Conservation (phyloP, 805 yeast genomes). For the Ogataea minuta region DNA sequence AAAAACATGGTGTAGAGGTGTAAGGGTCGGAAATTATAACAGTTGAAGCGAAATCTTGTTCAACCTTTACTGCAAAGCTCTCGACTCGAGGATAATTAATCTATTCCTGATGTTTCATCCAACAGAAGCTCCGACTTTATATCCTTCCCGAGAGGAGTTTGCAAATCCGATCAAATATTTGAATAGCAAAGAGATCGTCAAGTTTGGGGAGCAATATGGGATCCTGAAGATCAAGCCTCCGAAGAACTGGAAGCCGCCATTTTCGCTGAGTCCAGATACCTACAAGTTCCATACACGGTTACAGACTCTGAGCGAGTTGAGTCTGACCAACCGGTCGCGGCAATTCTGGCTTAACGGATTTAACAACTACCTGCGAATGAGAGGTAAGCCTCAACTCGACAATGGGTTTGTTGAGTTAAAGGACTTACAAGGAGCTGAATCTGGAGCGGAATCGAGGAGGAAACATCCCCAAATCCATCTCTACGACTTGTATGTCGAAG, state of each 20-base stretch:
- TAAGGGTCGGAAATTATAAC: neutral
- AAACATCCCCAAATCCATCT: slow-evolving; percentile 25
- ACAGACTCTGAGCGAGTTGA: slow-evolving; percentile 66
- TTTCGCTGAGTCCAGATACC: slow-evolving; percentile 48
- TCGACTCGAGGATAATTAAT: neutral
- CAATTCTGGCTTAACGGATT: slow-evolving; percentile 60
- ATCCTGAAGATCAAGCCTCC: slow-evolving; percentile 56
- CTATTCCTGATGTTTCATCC: slow-evolving; percentile 20
- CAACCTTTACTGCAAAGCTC: neutral
- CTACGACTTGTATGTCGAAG: slow-evolving; percentile 31
- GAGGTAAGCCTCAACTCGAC: slow-evolving; percentile 24
- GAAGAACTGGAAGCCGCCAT: slow-evolving; percentile 50
- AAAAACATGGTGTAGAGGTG: slow-evolving; percentile 2
- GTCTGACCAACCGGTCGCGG: slow-evolving; percentile 60
- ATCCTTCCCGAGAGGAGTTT: slow-evolving; percentile 46
- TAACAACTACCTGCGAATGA: slow-evolving; percentile 54
- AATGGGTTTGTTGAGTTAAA: slow-evolving; percentile 13
- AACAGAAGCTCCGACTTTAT: slow-evolving; percentile 46
- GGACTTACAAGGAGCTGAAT: slow-evolving; percentile 4
- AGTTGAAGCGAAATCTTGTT: neutral
- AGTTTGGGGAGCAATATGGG: slow-evolving; percentile 47
- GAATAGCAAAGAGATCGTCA: slow-evolving; percentile 38
- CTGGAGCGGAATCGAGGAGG: neutral
- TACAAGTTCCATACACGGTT: slow-evolving; percentile 67
- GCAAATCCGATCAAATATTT: slow-evolving; percentile 49